A percentile compares a stretch with the other conserved stretches of the same genome.
These are phyloP conservation scores for Hypoxylon crocopeplum DNA, from an alignment of 495 filamentous ascomycete species.

Conservation along the genomic window DNA sequence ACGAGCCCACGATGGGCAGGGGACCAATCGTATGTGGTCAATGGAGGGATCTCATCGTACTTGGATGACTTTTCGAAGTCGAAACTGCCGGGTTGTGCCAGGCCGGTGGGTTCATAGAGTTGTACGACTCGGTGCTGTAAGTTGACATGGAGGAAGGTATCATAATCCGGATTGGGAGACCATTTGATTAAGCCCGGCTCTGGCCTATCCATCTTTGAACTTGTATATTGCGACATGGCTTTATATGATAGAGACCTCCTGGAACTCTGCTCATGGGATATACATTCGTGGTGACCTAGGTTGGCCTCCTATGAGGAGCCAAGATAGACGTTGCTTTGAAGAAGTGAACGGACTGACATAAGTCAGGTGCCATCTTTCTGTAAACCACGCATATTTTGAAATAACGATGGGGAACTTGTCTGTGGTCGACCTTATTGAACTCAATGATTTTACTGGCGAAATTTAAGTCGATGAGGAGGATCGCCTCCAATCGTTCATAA, in stretches of 20 bases:
- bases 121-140: slow-evolving; percentile 78
- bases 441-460: too few relatives aligned
- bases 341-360: slow-evolving; percentile 1
- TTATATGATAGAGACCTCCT: neutral
- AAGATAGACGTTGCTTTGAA: slow-evolving; percentile 8
- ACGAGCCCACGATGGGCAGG: slow-evolving; percentile 71
- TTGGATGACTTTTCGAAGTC: slow-evolving; percentile 73
- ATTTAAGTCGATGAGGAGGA: too few relatives aligned
- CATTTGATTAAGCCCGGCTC: slow-evolving; percentile 74
- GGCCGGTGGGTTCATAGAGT: slow-evolving; percentile 73
- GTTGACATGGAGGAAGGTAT: slow-evolving; percentile 84
- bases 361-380: slow-evolving; percentile 14
- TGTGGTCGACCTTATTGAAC: neutral
- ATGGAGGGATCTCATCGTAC: slow-evolving; percentile 79
- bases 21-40: slow-evolving; percentile 97
- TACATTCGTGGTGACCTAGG: neutral
- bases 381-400: slow-evolving; percentile 1
- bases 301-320: slow-evolving; percentile 11
- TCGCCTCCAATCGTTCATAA: neutral
- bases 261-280: neutral
- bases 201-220: slow-evolving; percentile 56
- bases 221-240: slow-evolving; percentile 38
- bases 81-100: slow-evolving; percentile 61
- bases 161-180: slow-evolving; percentile 76
- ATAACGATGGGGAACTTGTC: neutral